Conservation (phyloP, 176 grass and related monocot genomes). For the Hsuehochloa calcarea region DNA sequence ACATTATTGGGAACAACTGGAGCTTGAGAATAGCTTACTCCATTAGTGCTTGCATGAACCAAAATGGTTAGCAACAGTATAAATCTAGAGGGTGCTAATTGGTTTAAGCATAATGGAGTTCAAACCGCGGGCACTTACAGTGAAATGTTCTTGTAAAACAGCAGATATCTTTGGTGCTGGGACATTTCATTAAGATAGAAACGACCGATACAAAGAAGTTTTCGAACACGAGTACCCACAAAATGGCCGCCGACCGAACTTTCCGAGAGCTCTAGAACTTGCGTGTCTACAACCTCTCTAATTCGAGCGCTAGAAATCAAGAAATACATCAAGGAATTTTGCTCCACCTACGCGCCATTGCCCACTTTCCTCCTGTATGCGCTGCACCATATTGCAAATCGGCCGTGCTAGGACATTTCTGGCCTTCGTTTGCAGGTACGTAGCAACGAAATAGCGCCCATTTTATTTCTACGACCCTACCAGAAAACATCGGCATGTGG, state of each 20-base stretch:
- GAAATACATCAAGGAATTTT: too few species aligned
- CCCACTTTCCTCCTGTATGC: too few species aligned
- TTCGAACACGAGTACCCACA: too few species aligned
- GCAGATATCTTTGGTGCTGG: not conserved
- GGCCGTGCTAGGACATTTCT: not conserved
- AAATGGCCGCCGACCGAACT: too few species aligned
- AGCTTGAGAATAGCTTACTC: not conserved
- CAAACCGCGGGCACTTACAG: not conserved
- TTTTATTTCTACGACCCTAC: not conserved
- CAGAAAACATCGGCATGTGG: constrained; percentile 34
- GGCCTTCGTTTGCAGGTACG: not conserved
- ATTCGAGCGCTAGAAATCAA: too few species aligned
- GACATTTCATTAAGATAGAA: not conserved
- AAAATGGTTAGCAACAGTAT: not conserved
- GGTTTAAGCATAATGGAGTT: not conserved
- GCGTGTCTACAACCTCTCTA: too few species aligned
- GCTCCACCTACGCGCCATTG: too few species aligned
- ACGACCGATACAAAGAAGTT: too few species aligned
- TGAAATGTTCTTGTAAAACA: not conserved
- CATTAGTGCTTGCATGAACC: not conserved
- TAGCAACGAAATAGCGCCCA: not conserved
- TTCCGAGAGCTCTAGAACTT: too few species aligned
- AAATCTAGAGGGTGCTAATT: not conserved
- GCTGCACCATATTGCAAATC: too few species aligned
- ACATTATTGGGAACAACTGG: not conserved